phyloP scores from a whole-genome alignment of 306 rosid species.

The Phaseolus lunatus region DNA sequence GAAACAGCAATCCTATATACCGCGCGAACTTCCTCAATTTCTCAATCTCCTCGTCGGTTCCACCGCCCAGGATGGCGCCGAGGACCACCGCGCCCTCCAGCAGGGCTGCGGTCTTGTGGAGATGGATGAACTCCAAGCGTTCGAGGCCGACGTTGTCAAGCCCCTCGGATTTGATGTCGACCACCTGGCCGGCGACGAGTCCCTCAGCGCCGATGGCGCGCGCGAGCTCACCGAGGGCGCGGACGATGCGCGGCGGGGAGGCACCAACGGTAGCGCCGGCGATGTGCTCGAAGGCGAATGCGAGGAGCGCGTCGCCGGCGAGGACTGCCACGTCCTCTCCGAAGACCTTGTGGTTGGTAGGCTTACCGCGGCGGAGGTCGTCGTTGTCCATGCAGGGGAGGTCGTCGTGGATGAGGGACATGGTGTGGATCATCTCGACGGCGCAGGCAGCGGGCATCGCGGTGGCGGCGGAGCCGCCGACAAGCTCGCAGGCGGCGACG shows the following conservation, averaged over 20 bases:
- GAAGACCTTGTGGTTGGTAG: slow-evolving; percentile 80
- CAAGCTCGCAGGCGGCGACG: slow-evolving; percentile 80
- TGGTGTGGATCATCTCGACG: slow-evolving; percentile 89
- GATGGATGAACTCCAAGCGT: slow-evolving; percentile 69
- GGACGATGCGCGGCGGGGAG: slow-evolving; percentile 51
- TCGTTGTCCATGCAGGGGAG: slow-evolving; percentile 92
- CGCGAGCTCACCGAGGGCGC: slow-evolving; percentile 70
- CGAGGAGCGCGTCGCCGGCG: slow-evolving; percentile 79
- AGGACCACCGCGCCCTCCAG: slow-evolving; percentile 73
- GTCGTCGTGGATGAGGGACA: slow-evolving; percentile 93
- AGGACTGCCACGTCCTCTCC: slow-evolving; percentile 88
- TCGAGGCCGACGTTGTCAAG: slow-evolving; percentile 64
- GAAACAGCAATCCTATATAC: slow-evolving; percentile 75
- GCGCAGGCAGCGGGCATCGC: slow-evolving; percentile 90
- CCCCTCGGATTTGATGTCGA: slow-evolving; percentile 72
- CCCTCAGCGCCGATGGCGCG: slow-evolving; percentile 75
- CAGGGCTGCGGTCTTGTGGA: slow-evolving; percentile 76
- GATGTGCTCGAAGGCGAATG: slow-evolving; percentile 79
- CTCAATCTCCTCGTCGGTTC: slow-evolving; percentile 64
- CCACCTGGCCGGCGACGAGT: slow-evolving; percentile 80
- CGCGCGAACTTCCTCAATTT: slow-evolving; percentile 69
- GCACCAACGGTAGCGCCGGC: slow-evolving; percentile 62
- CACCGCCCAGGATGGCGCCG: slow-evolving; percentile 82
- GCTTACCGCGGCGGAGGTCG: slow-evolving; percentile 88
- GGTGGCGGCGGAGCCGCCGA: slow-evolving; percentile 63